Evolutionary conservation across 208 protist species (phyloP).

Genomic region (Trypanosoma rangeli): DNA sequence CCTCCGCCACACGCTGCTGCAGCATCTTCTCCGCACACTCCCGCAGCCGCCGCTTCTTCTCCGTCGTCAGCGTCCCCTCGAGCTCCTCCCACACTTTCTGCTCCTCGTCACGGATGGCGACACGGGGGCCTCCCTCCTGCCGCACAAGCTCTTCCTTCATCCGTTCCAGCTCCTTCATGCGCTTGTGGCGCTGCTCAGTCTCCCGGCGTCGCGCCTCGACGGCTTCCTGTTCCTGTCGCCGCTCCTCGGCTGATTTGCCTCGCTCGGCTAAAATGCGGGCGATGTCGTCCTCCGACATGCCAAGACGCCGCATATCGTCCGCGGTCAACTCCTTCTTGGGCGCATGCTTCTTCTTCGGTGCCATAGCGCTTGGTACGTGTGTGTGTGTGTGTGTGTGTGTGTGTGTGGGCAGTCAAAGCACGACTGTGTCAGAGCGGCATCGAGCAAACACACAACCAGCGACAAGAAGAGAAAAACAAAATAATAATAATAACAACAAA

Average conservation of each 20-base stretch:
- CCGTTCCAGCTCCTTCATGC: constrained; percentile 17
- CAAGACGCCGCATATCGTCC: constrained; percentile 79
- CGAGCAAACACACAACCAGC: not conserved
- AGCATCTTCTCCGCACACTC: constrained; percentile 29
- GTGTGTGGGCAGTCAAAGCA: not conserved
- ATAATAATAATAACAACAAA: not conserved
- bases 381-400: not conserved
- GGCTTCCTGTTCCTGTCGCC: constrained; percentile 43
- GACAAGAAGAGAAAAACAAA: constrained; percentile 1
- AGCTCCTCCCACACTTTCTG: constrained; percentile 34
- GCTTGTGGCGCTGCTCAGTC: constrained; percentile 15
- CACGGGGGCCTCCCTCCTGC: constrained; percentile 30
- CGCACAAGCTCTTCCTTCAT: constrained; percentile 19
- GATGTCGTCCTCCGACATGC: constrained; percentile 76
- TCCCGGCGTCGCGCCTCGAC: constrained; percentile 30
- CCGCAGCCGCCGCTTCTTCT: constrained; percentile 34
- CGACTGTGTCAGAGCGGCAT: not conserved
- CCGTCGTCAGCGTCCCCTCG: constrained; percentile 24
- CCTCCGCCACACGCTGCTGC: constrained; percentile 39
- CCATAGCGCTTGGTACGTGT: constrained; percentile 23
- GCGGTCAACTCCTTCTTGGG: constrained; percentile 56
- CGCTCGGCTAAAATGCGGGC: constrained; percentile 65
- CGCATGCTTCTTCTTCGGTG: constrained; percentile 67
- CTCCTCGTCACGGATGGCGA: constrained; percentile 38
- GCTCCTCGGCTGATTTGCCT: constrained; percentile 58